A percentile compares a stretch with the other conserved stretches of the same genome.
These are phyloP conservation scores for Stachybotrys chartarum DNA, from an alignment of 2,329 filamentous ascomycete species.

Conservation along the genomic window DNA sequence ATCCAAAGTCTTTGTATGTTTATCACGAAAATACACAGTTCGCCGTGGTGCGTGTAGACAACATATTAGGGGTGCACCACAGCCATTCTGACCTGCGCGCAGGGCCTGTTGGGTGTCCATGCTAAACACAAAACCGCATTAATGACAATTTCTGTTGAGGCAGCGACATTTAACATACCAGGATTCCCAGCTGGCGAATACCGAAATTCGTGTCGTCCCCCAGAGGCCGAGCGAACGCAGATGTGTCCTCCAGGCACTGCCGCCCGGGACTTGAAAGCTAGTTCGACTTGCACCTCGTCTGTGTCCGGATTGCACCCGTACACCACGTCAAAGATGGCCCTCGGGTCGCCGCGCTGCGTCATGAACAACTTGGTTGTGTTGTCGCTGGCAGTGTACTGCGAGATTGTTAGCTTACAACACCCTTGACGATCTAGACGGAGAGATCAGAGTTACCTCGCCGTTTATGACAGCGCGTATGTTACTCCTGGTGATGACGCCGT, in stretches of 20 bases:
- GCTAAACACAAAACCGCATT: neutral
- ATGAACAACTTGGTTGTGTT: constrained; percentile 42
- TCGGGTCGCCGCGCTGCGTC: constrained; percentile 34
- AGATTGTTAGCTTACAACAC: neutral
- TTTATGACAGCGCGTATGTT: constrained; percentile 33
- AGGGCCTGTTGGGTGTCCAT: neutral
- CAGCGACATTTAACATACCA: constrained; percentile 13
- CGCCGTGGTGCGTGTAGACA: neutral
- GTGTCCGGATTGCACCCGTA: constrained; percentile 35
- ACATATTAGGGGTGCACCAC: neutral
- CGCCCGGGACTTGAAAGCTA: constrained; percentile 24
- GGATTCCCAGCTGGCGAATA: constrained; percentile 32
- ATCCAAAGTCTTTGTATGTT: too few relatives aligned
- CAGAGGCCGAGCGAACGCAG: constrained; percentile 29
- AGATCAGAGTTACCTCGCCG: constrained; percentile 26
- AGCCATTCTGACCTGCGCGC: neutral
- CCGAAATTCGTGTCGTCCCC: constrained; percentile 31
- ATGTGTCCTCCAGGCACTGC: constrained; percentile 26
- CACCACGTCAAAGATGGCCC: constrained; percentile 30
- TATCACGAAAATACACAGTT: neutral
- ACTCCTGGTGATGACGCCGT: constrained; percentile 26
- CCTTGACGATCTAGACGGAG: too few relatives aligned
- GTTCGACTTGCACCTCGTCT: constrained; percentile 28
- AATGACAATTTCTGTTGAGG: neutral
- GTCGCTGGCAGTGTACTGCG: constrained; percentile 31